A percentile compares a stretch with the other conserved stretches of the same genome.
These are phyloP conservation scores for Adansonia madagascariensis DNA, from an alignment of 441 rosid species.

Conservation along the genomic window DNA sequence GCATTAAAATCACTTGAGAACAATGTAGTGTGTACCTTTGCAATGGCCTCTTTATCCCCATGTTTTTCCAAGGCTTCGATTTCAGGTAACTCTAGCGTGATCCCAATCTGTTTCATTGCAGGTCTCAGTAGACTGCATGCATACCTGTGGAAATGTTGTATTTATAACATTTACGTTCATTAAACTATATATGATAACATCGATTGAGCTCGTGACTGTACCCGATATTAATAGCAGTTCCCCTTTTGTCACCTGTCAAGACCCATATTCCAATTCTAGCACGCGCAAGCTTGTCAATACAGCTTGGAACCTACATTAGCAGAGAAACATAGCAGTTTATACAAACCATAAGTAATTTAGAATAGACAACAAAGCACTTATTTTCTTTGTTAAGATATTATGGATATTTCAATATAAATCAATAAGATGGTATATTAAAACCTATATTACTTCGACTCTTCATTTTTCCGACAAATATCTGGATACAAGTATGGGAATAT, in stretches of 20 bases:
- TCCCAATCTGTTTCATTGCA: constrained; percentile 67
- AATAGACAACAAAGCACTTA: background rate
- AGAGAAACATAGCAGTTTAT: constrained; percentile 21
- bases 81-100: constrained; percentile 65
- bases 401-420: constrained; percentile 1
- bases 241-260: constrained; percentile 93
- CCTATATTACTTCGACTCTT: too few relatives aligned
- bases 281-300: constrained; percentile 77
- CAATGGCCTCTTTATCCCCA: constrained; percentile 58
- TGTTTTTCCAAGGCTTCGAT: constrained; percentile 66
- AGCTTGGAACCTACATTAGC: constrained; percentile 69
- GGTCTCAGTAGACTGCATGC: constrained; percentile 84
- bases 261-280: constrained; percentile 93
- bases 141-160: constrained; percentile 50
- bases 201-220: constrained; percentile 34
- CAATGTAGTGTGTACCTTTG: constrained; percentile 42
- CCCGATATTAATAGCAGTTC: constrained; percentile 96
- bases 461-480: too few relatives aligned
- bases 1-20: constrained; percentile 14
- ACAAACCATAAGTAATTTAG: constrained; percentile 21
- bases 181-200: constrained; percentile 2
- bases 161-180: constrained; percentile 17
- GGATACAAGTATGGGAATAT: too few relatives aligned
- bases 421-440: background rate
- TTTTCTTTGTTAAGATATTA: background rate